Evolutionary conservation across 148 eudicot species (phyloP), one percentile per base, ranked within the genome.

Genomic region (Oxyria digyna): DNA sequence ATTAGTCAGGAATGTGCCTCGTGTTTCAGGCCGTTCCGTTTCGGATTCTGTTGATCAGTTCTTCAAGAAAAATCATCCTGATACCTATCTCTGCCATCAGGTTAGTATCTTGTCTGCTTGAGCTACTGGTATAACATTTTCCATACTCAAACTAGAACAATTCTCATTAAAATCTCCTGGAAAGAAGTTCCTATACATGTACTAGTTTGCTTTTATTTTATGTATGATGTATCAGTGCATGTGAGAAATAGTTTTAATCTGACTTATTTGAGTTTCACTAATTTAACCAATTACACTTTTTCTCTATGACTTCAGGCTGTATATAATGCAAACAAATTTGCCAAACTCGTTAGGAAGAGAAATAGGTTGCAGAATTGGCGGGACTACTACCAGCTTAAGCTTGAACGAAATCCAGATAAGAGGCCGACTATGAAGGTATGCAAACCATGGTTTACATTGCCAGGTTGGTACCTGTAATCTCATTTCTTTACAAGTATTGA

Each of bases 11-110:
- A 94, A 88, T 76, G 91, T 94, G 62, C 99, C 97, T 15, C 87
- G 64, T 73, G 81, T 69, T 73, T 80, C 97, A 50, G 91, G 79
- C 52, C 80, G 78, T 74, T 85, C 97, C 50, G 77, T 87, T 63
- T 85, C 97, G 13, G 97, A 94, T 74, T 85, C 87, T 75, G 91
- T 87, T 70, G 96, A 94, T 17, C 76, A 62, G 38, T 94, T 84
- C 74, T 94, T 94, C 78, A 81, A 80, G 80, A 88, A 79, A 79
- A 88, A 90, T 81, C 97, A 94, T 68, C 87, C 81, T 1, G 75
- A 85, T 78, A 88, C 89, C 54, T 94, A 94, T 78, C 86, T 90
- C 32, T 83, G 93, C 71, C 92, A 94, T 77, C 99, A 94, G 97
- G 98, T 90, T 31, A 21, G 64, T 27, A 75, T 65, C 43, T 65